A percentile compares a stretch with the other conserved stretches of the same genome.
These are phyloP conservation scores for Hypoxylon cercidicola DNA, from an alignment of 495 filamentous ascomycete genomes.

Conservation along the genomic window DNA sequence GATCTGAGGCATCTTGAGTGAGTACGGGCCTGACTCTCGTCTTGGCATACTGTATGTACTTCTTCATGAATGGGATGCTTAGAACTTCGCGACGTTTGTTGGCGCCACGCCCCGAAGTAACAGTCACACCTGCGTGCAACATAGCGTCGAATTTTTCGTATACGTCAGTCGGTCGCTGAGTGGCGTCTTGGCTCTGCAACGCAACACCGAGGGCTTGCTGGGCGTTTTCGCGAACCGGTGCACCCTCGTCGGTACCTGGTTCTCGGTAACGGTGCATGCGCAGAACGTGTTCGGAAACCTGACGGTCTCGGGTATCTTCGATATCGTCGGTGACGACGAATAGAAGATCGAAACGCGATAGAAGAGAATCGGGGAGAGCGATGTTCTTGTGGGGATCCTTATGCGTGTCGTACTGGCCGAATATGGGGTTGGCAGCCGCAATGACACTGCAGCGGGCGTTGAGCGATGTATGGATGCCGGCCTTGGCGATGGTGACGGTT, in stretches of 20 bases:
- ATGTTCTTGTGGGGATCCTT: slow-evolving; percentile 99
- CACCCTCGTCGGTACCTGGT: slow-evolving; percentile 93
- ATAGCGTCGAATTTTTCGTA: slow-evolving; percentile 97
- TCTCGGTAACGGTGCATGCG: slow-evolving; percentile 98
- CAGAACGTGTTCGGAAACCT: slow-evolving; percentile 94
- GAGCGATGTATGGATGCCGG: slow-evolving; percentile 96
- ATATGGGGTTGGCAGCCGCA: slow-evolving; percentile 96
- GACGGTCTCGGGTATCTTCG: slow-evolving; percentile 88
- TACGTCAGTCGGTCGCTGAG: slow-evolving; percentile 79
- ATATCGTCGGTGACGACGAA: slow-evolving; percentile 99
- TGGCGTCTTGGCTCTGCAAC: slow-evolving; percentile 78
- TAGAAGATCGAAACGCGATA: slow-evolving; percentile 98
- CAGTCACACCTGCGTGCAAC: slow-evolving; percentile 90
- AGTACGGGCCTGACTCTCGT: slow-evolving; percentile 88
- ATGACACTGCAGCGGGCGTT: slow-evolving; percentile 98
- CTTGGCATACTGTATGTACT: slow-evolving; percentile 99
- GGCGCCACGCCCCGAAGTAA: slow-evolving; percentile 74
- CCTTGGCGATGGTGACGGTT: slow-evolving; percentile 98
- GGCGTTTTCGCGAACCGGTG: slow-evolving; percentile 89
- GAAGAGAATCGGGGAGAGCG: slow-evolving; percentile 92
- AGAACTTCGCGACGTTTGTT: slow-evolving; percentile 88
- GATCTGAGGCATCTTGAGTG: slow-evolving; percentile 91
- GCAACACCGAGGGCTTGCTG: slow-evolving; percentile 91
- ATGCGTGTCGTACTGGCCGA: slow-evolving; percentile 97
- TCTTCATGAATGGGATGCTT: slow-evolving; percentile 98